A percentile compares a stretch with the other conserved stretches of the same genome.
phyloP scores from a whole-genome alignment of 208 protist species.

The Trypanosoma cruzi region DNA sequence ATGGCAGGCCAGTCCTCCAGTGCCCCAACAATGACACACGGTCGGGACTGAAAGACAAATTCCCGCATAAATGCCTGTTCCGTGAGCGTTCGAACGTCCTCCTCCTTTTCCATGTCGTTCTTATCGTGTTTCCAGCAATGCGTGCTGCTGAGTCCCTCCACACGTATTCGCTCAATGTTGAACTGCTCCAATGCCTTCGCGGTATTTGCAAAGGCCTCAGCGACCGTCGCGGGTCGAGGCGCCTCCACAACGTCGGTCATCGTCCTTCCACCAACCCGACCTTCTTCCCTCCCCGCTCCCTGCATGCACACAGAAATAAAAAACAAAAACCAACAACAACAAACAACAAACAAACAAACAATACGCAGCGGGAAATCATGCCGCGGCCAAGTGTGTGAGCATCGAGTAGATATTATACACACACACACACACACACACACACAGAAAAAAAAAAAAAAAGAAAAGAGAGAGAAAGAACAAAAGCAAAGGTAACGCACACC shows the following conservation, averaged over 20 bases:
- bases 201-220: conserved; percentile 66
- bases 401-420: too few relatives aligned
- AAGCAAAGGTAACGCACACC: too few relatives aligned
- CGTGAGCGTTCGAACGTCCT: conserved; percentile 43
- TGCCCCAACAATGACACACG: conserved; percentile 79
- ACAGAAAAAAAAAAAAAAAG: too few relatives aligned
- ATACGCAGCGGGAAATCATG: not conserved
- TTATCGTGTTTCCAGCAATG: not conserved
- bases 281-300: not conserved
- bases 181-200: conserved; percentile 67
- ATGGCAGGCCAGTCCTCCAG: conserved; percentile 78
- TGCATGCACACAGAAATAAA: conserved; percentile 10
- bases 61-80: conserved; percentile 85
- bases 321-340: too few relatives aligned
- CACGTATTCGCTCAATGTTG: conserved; percentile 66
- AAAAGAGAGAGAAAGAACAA: too few relatives aligned
- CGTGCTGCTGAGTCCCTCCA: conserved; percentile 59
- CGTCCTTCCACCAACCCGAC: not conserved
- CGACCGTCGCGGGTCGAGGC: conserved; percentile 35
- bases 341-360: not conserved
- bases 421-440: too few relatives aligned
- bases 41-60: conserved; percentile 83
- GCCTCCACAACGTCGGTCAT: not conserved
- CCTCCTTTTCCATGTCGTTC: conserved; percentile 3
- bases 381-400: too few relatives aligned